These are phyloP conservation scores for Lizanozyma gosingica DNA, from an alignment of 1,139 yeast species.

Conservation along the genomic window DNA sequence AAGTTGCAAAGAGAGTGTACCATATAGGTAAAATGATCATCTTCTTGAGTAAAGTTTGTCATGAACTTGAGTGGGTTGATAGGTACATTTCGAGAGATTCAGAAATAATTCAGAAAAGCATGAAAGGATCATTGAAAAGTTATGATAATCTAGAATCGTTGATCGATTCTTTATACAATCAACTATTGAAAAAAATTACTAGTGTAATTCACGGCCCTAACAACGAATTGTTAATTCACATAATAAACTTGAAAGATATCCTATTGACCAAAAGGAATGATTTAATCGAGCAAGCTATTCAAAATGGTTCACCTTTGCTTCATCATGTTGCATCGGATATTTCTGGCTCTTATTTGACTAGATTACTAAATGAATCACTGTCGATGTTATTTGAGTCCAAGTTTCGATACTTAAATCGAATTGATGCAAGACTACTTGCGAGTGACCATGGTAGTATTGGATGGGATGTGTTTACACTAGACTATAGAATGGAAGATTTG, in stretches of 20 bases:
- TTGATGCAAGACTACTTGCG: not conserved
- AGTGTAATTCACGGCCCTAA: not conserved
- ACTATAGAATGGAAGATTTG: slow-evolving; percentile 15
- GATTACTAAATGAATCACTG: not conserved
- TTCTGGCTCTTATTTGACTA: not conserved
- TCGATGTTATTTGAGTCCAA: not conserved
- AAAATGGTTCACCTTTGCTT: not conserved
- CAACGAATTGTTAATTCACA: not conserved
- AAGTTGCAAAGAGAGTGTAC: not conserved
- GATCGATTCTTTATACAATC: not conserved
- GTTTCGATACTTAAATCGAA: not conserved
- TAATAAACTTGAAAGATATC: not conserved
- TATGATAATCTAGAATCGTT: not conserved
- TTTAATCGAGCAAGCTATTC: not conserved
- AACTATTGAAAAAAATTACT: not conserved
- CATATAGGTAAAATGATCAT: not conserved
- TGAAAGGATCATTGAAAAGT: not conserved
- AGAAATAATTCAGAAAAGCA: not conserved
- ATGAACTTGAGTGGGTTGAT: not conserved
- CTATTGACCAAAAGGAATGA: not conserved
- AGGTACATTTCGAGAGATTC: not conserved
- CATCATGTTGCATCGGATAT: not conserved
- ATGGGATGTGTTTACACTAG: slow-evolving; percentile 21
- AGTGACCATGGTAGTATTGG: slow-evolving; percentile 16
- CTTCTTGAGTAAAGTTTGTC: not conserved